These are phyloP conservation scores for Dactylellina drechsleri DNA, from an alignment of 2,329 filamentous ascomycete species.

Conservation along the genomic window DNA sequence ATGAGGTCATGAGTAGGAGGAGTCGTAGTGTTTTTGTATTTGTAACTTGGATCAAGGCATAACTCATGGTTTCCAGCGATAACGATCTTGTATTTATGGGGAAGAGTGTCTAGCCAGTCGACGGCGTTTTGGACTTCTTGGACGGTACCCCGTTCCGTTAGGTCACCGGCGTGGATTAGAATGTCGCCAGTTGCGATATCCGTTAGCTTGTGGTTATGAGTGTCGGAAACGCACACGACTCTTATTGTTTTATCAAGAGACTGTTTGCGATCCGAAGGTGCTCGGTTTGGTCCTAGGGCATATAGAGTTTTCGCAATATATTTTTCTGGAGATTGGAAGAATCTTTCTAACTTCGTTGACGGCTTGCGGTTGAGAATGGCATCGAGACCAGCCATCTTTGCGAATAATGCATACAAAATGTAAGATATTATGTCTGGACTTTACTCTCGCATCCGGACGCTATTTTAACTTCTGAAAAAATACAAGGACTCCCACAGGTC, in stretches of 20 bases:
- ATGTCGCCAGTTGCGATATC: slow-evolving; percentile 81
- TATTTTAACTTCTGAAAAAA: too few relatives aligned
- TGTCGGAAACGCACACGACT: slow-evolving; percentile 90
- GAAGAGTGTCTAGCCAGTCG: slow-evolving; percentile 79
- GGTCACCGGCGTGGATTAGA: slow-evolving; percentile 88
- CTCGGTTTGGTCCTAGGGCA: neutral
- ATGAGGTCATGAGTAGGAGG: slow-evolving; percentile 67
- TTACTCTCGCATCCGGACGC: too few relatives aligned
- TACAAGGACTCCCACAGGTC: too few relatives aligned
- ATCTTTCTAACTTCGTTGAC: slow-evolving; percentile 16
- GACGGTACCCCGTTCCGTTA: slow-evolving; percentile 77
- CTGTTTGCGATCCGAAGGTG: neutral
- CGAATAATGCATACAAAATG: too few relatives aligned
- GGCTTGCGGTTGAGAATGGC: slow-evolving; percentile 29
- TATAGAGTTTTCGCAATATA: slow-evolving; percentile 30
- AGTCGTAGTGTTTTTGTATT: slow-evolving; percentile 66
- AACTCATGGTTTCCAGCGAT: slow-evolving; percentile 92
- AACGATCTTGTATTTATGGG: slow-evolving; percentile 81
- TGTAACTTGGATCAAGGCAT: slow-evolving; percentile 74
- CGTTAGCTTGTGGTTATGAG: slow-evolving; percentile 73
- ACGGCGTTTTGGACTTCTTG: slow-evolving; percentile 82
- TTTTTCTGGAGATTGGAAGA: slow-evolving; percentile 16
- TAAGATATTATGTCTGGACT: too few relatives aligned
- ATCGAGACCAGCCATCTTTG: slow-evolving; percentile 22
- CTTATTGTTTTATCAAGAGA: slow-evolving; percentile 67